These are phyloP conservation scores for Aspergillus vadensis DNA, from an alignment of 2,329 filamentous ascomycete genomes.

Conservation along the genomic window DNA sequence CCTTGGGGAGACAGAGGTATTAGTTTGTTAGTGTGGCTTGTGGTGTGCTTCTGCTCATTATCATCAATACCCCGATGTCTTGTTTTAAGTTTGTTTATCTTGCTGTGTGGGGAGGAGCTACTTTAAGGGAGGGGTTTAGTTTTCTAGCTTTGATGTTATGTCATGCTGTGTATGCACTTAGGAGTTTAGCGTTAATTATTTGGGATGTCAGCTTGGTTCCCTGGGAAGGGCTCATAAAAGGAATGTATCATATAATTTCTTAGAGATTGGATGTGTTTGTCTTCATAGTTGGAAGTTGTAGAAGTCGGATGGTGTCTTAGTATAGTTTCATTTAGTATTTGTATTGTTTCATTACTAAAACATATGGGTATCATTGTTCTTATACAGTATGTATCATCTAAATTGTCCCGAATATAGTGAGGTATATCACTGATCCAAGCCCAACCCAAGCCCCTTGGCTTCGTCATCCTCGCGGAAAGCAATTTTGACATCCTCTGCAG, in stretches of 20 bases:
- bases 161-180: conserved; percentile 24
- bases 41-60: conserved; percentile 2
- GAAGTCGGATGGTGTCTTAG: background rate
- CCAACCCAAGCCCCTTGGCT: conserved; percentile 75
- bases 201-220: background rate
- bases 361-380: conserved; percentile 13
- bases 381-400: background rate
- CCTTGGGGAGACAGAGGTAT: conserved; percentile 73
- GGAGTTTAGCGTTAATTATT: conserved; percentile 34
- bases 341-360: background rate
- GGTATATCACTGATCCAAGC: conserved; percentile 35
- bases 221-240: conserved; percentile 14
- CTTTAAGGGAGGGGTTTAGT: too few species aligned
- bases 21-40: conserved; percentile 40
- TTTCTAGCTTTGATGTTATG: background rate
- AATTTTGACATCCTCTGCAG: conserved; percentile 86
- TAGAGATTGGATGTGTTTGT: background rate
- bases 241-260: conserved; percentile 15
- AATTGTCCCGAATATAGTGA: background rate
- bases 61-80: conserved; percentile 14
- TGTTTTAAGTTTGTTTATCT: conserved; percentile 15
- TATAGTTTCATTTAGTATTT: background rate
- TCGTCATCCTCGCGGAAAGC: conserved; percentile 88
- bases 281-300: background rate
- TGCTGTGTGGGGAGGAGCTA: too few species aligned